These are phyloP conservation scores for Metschnikowia kofuensis DNA, from an alignment of 805 yeast genomes.

Conservation along the genomic window DNA sequence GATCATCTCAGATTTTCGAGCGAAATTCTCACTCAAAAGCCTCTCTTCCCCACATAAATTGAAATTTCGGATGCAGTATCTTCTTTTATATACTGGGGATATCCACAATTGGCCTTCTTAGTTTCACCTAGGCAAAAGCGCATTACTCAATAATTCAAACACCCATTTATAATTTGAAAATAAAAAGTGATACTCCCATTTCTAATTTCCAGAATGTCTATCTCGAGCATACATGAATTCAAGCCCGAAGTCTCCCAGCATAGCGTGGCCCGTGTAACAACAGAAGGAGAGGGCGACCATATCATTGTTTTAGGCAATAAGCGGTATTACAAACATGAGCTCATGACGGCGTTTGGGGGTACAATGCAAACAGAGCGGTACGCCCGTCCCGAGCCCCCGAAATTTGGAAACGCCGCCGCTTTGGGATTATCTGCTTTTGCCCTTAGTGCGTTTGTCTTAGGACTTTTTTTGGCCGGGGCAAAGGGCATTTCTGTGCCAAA, in stretches of 20 bases:
- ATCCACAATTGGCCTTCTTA: too few relatives aligned
- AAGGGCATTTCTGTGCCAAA: slow-evolving; percentile 43
- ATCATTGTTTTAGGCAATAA: slow-evolving; percentile 40
- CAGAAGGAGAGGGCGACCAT: slow-evolving; percentile 37
- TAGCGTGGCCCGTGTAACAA: not conserved
- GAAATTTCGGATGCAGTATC: too few relatives aligned
- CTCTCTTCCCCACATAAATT: too few relatives aligned
- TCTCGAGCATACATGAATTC: not conserved
- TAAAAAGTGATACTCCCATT: too few relatives aligned
- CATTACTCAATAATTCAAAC: too few relatives aligned
- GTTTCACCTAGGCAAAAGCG: too few relatives aligned
- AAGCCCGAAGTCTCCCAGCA: not conserved
- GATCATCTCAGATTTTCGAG: too few relatives aligned
- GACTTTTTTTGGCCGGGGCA: slow-evolving; percentile 46
- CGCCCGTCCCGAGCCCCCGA: slow-evolving; percentile 38
- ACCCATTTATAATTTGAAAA: too few relatives aligned
- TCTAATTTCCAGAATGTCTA: not conserved
- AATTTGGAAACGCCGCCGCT: slow-evolving; percentile 51
- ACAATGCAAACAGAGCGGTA: slow-evolving; percentile 44
- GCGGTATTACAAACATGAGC: slow-evolving; percentile 50
- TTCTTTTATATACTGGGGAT: too few relatives aligned
- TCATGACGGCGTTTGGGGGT: slow-evolving; percentile 65
- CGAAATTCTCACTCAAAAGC: too few relatives aligned
- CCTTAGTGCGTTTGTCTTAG: slow-evolving; percentile 45
- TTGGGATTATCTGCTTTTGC: slow-evolving; percentile 52